Evolutionary conservation across 2,329 filamentous ascomycete genomes (phyloP).

Genomic region (Paecilomyces niveus): DNA sequence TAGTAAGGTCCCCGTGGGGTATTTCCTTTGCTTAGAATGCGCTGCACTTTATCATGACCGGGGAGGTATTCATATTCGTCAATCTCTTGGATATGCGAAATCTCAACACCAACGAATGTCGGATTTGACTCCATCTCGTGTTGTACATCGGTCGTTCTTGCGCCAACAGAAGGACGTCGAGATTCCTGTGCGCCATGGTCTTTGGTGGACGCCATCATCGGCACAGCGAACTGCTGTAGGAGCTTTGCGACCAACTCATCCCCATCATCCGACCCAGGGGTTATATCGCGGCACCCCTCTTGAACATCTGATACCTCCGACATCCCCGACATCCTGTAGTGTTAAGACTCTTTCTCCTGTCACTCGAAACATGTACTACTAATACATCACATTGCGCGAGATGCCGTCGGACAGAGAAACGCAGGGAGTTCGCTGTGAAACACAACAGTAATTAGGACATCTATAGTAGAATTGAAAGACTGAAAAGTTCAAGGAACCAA

Average conservation of each 20-base stretch:
- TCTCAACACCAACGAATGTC: conserved; percentile 17
- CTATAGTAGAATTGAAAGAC: background rate
- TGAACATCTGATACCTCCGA: background rate
- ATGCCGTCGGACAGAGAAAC: background rate
- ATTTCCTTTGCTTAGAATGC: conserved; percentile 22
- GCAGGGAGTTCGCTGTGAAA: background rate
- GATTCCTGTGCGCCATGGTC: background rate
- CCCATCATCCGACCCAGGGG: conserved; percentile 11
- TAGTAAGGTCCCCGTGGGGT: conserved; percentile 17
- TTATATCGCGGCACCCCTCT: background rate
- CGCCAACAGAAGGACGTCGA: background rate
- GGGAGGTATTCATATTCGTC: conserved; percentile 33
- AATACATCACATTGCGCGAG: background rate
- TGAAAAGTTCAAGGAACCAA: background rate
- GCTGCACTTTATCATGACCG: conserved; percentile 28
- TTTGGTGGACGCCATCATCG: background rate
- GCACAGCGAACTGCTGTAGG: conserved; percentile 9
- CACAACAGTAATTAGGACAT: background rate
- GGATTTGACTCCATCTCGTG: conserved; percentile 1
- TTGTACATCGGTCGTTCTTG: background rate
- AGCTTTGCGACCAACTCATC: conserved; percentile 13
- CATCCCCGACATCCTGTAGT: background rate
- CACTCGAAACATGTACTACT: background rate
- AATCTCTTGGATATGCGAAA: conserved; percentile 22
- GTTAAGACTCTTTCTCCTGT: background rate